Base-by-base conservation (phyloP, 1,284 basidiomycete genomes). In the Meripilus lineatus region DNA sequence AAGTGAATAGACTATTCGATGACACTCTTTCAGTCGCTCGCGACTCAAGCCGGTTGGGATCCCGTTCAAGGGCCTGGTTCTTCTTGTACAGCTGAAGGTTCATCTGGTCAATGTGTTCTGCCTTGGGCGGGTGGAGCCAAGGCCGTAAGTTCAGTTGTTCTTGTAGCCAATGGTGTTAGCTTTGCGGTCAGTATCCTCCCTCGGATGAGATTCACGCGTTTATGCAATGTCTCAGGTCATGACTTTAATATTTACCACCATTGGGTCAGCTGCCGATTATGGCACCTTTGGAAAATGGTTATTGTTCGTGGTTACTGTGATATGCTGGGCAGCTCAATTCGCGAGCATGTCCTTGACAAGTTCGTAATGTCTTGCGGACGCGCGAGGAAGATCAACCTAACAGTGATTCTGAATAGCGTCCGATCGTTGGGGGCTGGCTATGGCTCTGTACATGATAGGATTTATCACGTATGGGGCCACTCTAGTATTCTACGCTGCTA, bases 261-360 rank as follows among this genome's bases (percentile, higher is more conserved):
- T 93, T 38, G 87, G 87, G 15, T 87, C 85, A 13, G 79, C 83
- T 0, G 88, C 84, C 0, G 89, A 91, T 61, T 92, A 89, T 55
- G 87, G 89, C 11, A 77, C 70, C 0, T 89, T 89, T 59, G 79
- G 88, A 30, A 78, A 82, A 6, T 89, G 85, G 80, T 66, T 91
- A 14, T 72, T 91, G 7, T 70, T 90, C 15, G 70, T 70, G 17
- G 67, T 87, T 23, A 91, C 89, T 1, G 62, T 83, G 22, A 70
- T 93, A 11, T 88, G 84, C 46, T 91, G 88, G 86, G 86, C 65
- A 3, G 78, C 87, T 5, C 85, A 89, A 56, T 91, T 85, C 50
- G 81, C 80, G 0, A 84, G 79, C 64, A 79, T 92, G 70, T 73
- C 77, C 13, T 66, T 89, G 10, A 84, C 82, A 0, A 67, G 82